Percentiles rank a stretch among this genome's conserved stretches.
Evolutionary conservation across 2,329 filamentous ascomycete genomes (phyloP).

Genomic region (Akanthomyces uredinophilus): DNA sequence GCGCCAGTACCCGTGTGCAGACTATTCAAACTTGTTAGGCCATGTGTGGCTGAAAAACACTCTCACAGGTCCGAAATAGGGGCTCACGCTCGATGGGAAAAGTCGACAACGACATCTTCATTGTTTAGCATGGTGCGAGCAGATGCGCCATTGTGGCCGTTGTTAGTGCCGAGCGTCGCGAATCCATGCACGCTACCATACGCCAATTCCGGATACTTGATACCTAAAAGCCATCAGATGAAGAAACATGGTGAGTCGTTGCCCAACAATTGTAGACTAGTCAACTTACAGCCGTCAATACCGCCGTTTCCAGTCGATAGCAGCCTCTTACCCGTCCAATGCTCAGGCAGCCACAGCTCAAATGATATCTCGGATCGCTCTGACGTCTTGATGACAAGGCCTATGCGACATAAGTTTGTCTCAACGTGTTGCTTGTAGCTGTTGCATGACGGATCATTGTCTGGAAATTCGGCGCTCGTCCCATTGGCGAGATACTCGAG

Average conservation of each 20-base stretch:
- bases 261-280: neutral
- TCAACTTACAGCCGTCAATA: conserved; percentile 37
- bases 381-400: conserved; percentile 24
- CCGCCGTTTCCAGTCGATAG: conserved; percentile 46
- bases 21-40: conserved; percentile 5
- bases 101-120: conserved; percentile 33
- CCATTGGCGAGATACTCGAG: conserved; percentile 14
- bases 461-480: conserved; percentile 26
- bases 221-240: conserved; percentile 21
- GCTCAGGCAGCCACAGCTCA: conserved; percentile 43
- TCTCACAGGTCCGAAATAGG: neutral
- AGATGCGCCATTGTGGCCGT: conserved; percentile 43
- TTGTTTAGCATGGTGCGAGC: conserved; percentile 29
- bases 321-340: conserved; percentile 39
- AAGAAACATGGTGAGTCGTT: neutral
- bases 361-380: conserved; percentile 38
- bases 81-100: conserved; percentile 27
- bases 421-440: conserved; percentile 19
- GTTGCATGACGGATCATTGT: conserved; percentile 34
- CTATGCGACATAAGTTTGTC: conserved; percentile 20
- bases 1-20: conserved; percentile 44
- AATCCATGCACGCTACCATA: conserved; percentile 41
- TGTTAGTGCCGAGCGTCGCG: conserved; percentile 44
- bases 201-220: conserved; percentile 42
- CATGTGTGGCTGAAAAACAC: neutral